Evolutionary conservation across 345 rosid genomes (phyloP), one percentile per base, ranked within the genome.

Genomic region (Eucalyptus sp.): DNA sequence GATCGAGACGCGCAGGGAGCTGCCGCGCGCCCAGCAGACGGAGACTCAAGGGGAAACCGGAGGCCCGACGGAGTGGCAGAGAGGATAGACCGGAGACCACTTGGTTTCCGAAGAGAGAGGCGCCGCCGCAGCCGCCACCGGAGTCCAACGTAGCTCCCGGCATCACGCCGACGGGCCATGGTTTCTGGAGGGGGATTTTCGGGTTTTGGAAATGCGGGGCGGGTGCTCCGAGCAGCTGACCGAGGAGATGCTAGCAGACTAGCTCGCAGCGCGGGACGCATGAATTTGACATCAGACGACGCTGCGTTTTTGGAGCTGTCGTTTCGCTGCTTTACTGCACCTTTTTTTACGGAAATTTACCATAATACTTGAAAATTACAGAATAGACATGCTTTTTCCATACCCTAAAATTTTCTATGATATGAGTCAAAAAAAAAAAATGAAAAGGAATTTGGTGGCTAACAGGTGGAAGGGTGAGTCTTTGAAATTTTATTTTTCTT

Each of bases 11-110:
- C 96, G 98, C 41, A 97, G 96, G 79, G 95, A 91, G 95, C 95
- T 95, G 56, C 98, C 98, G 31, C 94, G 93, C 10, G 93, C 93
- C 98, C 98, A 98, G 60, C 97, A 96, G 90, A 98, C 90, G 88
- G 99, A 96, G 68, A 97, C 92, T 79, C 96, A 93, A 71, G 96
- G 96, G 71, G 95, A 93, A 89, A 94, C 90, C 7, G 97, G 96
- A 49, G 94, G 93, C 87, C 91, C 91, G 20, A 98, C 92, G 50
- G 96, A 95, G 89, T 97, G 96, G 54, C 66, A 91, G 52, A 97
- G 94, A 64, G 98, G 96, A 89, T 94, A 93, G 58, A 95, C 83
- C 14, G 86, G 93, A 62, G 95, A 90, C 31, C 50, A 80, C 81
- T 92, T 89, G 54, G 87, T 86, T 50, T 92, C 93, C 20, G 90